Evolutionary conservation across 495 filamentous ascomycete genomes (phyloP), one percentile per base, ranked within the genome.

Genomic region (Penicillium dipodomyicola): DNA sequence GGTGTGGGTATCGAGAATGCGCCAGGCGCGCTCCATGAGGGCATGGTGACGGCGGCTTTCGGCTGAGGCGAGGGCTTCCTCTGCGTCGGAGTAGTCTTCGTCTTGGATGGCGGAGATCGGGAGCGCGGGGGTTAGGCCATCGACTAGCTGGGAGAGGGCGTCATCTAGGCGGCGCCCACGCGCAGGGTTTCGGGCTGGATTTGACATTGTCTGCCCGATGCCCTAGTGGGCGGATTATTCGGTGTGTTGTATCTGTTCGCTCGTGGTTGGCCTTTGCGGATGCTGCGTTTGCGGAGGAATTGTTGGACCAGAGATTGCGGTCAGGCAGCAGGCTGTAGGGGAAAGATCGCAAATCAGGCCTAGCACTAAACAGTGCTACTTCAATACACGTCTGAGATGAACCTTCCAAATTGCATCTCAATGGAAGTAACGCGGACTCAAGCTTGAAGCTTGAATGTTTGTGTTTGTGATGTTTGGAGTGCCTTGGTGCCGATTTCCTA

Each of bases 141-240:
- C 77, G 62, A 84, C 72, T 22, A 84, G 78, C 57, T 80, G 76
- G 46, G 78, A 77, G 60, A 84, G 70, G 53, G 80, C 81, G 60
- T 82, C 80, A 35, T 82, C 77, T 59, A 84, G 72, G 64, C 81
- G 81, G 58, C 72, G 73, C 44, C 71, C 67, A 43, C 74, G 75
- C 52, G 68, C 56, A 43, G 67, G 58, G 7, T 71, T 67, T 29
- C 72, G 71, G 29, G 65, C 59, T 20, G 61, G 52, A 30, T 39
- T 59, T 15, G 74, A 73, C 76, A 78, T 78, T 44, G 47, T 68
- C 56, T 54, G 22, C 52, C 52, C 52, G 20, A 33, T 47, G 52
- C 52, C 52, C 52, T 47, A 37, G 17, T 54, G 52, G 52, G 52
- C 52, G 42, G 15, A 54, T 54, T 46, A 20, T 19, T 45, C 19